These are phyloP conservation scores for Favolaschia claudopus DNA, from an alignment of 768 basidiomycete genomes.

Conservation along the genomic window DNA sequence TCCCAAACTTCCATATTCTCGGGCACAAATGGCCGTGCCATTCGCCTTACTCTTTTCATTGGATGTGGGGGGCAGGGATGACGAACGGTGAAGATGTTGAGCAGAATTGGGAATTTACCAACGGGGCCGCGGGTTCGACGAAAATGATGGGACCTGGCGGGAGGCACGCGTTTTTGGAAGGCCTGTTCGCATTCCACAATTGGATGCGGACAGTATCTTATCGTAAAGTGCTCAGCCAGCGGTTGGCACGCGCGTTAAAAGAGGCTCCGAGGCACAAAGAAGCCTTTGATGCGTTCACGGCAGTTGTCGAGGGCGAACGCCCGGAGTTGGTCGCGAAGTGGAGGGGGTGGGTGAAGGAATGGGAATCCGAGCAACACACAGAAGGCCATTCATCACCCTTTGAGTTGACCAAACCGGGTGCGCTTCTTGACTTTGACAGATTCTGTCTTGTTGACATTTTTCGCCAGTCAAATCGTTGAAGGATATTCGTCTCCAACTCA, in stretches of 20 bases:
- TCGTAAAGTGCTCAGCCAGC: neutral
- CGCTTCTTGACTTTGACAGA: no score
- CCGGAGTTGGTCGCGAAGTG: neutral
- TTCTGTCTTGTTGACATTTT: no score
- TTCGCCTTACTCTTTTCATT: constrained; percentile 7
- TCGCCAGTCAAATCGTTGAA: no score
- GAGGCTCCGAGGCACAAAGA: neutral
- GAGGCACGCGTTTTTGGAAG: no score
- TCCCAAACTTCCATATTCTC: constrained; percentile 33
- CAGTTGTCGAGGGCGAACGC: neutral
- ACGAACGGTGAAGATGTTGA: constrained; percentile 1
- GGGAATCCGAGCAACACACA: neutral
- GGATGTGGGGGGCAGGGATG: constrained; percentile 16
- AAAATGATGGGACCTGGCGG: constrained; percentile 43
- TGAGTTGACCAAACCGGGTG: no score
- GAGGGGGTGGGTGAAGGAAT: neutral
- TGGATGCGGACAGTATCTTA: neutral
- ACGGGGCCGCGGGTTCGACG: constrained; percentile 37
- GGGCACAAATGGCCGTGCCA: constrained; percentile 24
- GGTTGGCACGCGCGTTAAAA: neutral
- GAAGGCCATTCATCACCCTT: no score
- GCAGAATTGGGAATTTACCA: no score
- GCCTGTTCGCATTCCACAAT: neutral
- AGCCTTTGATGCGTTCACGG: neutral
- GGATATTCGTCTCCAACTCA: neutral